These are phyloP conservation scores for Bryopsis sp. DNA, from an alignment of 139 green algal genomes.

Conservation along the genomic window DNA sequence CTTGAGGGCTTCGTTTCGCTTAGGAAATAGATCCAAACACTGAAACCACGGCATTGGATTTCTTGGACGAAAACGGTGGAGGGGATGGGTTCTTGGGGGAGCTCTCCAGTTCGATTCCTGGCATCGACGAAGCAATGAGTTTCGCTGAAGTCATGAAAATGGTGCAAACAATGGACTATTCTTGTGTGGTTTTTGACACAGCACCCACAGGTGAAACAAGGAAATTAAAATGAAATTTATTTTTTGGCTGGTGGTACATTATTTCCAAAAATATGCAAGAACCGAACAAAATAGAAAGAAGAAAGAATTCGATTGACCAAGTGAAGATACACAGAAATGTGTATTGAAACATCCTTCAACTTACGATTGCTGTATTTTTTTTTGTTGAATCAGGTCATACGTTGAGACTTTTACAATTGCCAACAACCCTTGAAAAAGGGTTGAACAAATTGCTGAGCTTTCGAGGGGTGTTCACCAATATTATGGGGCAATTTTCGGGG, in stretches of 20 bases:
- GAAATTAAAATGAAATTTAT: too few species aligned
- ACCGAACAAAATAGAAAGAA: too few species aligned
- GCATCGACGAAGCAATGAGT: slow-evolving; percentile 96
- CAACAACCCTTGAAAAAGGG: slow-evolving; percentile 86
- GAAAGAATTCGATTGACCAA: too few species aligned
- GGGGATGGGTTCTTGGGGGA: slow-evolving; percentile 69
- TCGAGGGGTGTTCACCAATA: slow-evolving; percentile 62
- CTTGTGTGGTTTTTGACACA: slow-evolving; percentile 93
- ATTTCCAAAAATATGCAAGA: too few species aligned
- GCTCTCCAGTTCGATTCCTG: slow-evolving; percentile 79
- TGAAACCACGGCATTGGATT: slow-evolving; percentile 24
- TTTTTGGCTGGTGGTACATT: too few species aligned
- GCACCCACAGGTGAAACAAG: slow-evolving; percentile 76
- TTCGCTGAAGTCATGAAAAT: slow-evolving; percentile 97
- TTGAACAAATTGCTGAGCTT: slow-evolving; percentile 82
- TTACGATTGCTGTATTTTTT: too few species aligned
- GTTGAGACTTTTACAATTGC: slow-evolving; percentile 91
- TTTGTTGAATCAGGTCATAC: slow-evolving; percentile 85
- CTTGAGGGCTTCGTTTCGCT: background rate
- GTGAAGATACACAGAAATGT: too few species aligned
- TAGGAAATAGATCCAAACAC: slow-evolving; percentile 92
- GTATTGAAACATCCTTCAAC: too few species aligned
- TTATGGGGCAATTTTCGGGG: slow-evolving; percentile 48
- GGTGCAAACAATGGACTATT: slow-evolving; percentile 93
- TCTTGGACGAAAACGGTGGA: slow-evolving; percentile 32